Percentiles rank a stretch among this genome's conserved stretches.
These are phyloP conservation scores for Globisporangium iwayamae DNA, from an alignment of 352 stramenopile genomes.

Conservation along the genomic window DNA sequence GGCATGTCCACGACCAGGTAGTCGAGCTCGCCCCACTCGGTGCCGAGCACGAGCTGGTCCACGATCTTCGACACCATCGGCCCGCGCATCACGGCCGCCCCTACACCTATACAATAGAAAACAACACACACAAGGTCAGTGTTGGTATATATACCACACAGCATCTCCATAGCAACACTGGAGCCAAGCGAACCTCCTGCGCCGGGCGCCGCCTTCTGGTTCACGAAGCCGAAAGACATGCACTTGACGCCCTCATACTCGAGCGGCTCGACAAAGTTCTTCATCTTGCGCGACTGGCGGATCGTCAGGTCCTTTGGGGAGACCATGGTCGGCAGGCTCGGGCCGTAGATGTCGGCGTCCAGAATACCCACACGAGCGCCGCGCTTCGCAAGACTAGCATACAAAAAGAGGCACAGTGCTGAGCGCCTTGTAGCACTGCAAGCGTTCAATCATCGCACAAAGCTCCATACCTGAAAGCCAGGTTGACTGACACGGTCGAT, in stretches of 20 bases:
- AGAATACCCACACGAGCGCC: conserved; percentile 96
- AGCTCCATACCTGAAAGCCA: conserved; percentile 87
- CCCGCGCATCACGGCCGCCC: conserved; percentile 93
- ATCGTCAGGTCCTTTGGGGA: conserved; percentile 66
- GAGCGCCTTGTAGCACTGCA: not conserved
- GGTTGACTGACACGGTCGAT: conserved; percentile 98
- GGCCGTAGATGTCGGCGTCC: conserved; percentile 99
- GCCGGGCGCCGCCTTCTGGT: conserved; percentile 78
- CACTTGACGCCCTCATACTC: conserved; percentile 87
- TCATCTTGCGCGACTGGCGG: conserved; percentile 57
- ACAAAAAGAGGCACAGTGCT: not conserved
- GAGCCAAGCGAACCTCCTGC: conserved; percentile 38
- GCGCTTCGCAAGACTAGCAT: conserved; percentile 63
- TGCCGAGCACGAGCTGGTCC: conserved; percentile 94
- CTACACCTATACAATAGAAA: conserved; percentile 39
- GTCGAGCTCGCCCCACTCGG: conserved; percentile 99
- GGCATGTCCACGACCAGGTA: conserved; percentile 99
- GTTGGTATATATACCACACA: conserved; percentile 7
- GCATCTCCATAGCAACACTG: conserved; percentile 21
- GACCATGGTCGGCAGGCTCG: conserved; percentile 97
- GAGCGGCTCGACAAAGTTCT: conserved; percentile 81
- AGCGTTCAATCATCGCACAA: not conserved
- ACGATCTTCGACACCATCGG: conserved; percentile 98
- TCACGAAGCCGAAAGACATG: conserved; percentile 93
- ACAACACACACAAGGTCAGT: not conserved